These are phyloP conservation scores for Stephanodiscus minutulus DNA, from an alignment of 108 stramenopile species.

Conservation along the genomic window DNA sequence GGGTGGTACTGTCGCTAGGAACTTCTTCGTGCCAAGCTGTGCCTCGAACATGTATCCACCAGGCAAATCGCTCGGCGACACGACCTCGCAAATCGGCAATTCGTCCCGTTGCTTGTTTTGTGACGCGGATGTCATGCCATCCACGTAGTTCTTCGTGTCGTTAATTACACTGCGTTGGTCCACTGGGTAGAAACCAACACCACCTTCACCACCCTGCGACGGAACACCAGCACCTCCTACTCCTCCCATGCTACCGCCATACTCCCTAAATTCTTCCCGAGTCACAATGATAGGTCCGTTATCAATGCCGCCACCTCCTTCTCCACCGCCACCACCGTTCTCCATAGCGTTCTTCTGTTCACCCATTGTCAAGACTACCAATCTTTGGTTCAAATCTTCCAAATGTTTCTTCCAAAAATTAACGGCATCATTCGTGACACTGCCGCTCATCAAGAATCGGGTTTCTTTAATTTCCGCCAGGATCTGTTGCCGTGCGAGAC, in stretches of 20 bases:
- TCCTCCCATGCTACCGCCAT: background rate
- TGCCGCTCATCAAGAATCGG: conserved; percentile 64
- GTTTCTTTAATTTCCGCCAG: conserved; percentile 77
- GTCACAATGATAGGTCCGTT: background rate
- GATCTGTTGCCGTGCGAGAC: conserved; percentile 65
- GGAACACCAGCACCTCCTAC: too few relatives aligned
- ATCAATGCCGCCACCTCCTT: background rate
- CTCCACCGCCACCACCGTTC: background rate
- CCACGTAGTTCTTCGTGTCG: background rate
- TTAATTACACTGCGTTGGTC: background rate
- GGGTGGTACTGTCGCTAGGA: conserved; percentile 64
- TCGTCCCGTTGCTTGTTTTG: conserved; percentile 13
- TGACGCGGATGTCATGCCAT: background rate
- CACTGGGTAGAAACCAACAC: too few relatives aligned
- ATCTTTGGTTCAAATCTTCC: conserved; percentile 59
- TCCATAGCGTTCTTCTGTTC: conserved; percentile 18
- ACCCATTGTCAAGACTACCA: conserved; percentile 43
- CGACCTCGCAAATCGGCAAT: conserved; percentile 59
- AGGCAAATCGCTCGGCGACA: conserved; percentile 54
- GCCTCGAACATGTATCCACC: conserved; percentile 61
- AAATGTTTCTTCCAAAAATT: conserved; percentile 80
- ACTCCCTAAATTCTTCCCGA: background rate
- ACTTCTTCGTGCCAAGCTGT: conserved; percentile 42
- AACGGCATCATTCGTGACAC: conserved; percentile 71
- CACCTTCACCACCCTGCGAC: too few relatives aligned